Conservation (phyloP, 2,329 filamentous ascomycete species). For the Diaporthe citrichinensis region DNA sequence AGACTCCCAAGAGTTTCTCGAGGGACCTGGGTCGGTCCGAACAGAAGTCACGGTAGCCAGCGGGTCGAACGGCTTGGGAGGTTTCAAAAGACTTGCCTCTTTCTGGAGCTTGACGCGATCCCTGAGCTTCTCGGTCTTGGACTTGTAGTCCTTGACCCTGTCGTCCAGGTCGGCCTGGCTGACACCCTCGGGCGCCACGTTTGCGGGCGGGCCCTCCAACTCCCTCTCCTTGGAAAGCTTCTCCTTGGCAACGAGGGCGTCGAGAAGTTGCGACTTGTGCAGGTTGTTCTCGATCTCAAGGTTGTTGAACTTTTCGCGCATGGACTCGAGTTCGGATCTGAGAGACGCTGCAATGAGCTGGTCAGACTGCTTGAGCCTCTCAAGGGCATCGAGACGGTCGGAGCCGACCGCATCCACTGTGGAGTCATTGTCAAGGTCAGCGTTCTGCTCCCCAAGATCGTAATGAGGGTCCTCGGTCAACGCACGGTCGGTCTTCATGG, state of each 20-base stretch:
- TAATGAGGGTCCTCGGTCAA: conserved; percentile 44
- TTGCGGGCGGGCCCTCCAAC: conserved; percentile 52
- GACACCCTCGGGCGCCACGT: conserved; percentile 47
- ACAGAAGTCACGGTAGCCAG: conserved; percentile 29
- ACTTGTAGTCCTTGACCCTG: conserved; percentile 59
- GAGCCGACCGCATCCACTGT: conserved; percentile 67
- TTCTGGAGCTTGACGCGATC: conserved; percentile 68
- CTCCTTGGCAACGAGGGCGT: conserved; percentile 72
- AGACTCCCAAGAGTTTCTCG: neutral
- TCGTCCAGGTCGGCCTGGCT: conserved; percentile 53
- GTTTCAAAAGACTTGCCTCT: conserved; percentile 63
- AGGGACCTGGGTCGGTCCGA: conserved; percentile 14
- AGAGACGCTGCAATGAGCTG: conserved; percentile 71
- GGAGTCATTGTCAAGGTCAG: conserved; percentile 46
- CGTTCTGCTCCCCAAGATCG: conserved; percentile 32
- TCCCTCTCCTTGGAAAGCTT: conserved; percentile 69
- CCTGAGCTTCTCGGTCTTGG: conserved; percentile 71
- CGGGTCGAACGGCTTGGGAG: neutral
- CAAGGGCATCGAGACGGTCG: conserved; percentile 67
- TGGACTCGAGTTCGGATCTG: conserved; percentile 68
- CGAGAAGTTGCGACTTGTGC: conserved; percentile 72
- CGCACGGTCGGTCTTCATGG: conserved; percentile 66
- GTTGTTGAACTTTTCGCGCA: conserved; percentile 65
- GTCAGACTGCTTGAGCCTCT: conserved; percentile 72
- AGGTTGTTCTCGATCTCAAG: conserved; percentile 67